Evolutionary conservation across 139 green algal genomes (phyloP).

Genomic region (Chlamydomonas asymmetrica): DNA sequence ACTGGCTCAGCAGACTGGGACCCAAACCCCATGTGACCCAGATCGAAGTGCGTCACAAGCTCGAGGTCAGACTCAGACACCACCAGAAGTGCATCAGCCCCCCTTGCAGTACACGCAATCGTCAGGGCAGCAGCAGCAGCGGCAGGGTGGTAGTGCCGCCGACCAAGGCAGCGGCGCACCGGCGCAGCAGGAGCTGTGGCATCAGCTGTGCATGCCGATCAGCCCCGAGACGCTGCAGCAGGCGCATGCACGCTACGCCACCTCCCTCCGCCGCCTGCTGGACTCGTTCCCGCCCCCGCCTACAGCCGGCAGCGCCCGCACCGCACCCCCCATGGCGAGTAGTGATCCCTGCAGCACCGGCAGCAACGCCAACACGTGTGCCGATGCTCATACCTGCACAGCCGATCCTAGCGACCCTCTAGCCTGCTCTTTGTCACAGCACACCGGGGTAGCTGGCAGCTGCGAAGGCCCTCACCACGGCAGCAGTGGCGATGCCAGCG

Average conservation of each 20-base stretch:
- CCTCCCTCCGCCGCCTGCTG: conserved; percentile 2
- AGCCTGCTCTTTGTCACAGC: neutral
- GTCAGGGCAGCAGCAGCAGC: too few relatives aligned
- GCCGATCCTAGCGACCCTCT: neutral
- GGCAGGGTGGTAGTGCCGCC: too few relatives aligned
- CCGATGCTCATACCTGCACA: neutral
- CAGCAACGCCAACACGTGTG: neutral
- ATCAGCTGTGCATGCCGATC: conserved; percentile 7
- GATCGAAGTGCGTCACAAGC: too few relatives aligned
- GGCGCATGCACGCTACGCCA: conserved; percentile 11
- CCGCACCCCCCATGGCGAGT: neutral
- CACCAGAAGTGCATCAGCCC: too few relatives aligned
- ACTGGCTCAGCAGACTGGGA: too few relatives aligned
- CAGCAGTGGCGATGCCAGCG: neutral
- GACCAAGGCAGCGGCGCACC: too few relatives aligned
- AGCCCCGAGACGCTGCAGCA: conserved; percentile 11
- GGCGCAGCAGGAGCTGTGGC: too few relatives aligned
- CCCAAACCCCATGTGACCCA: too few relatives aligned
- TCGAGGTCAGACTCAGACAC: too few relatives aligned
- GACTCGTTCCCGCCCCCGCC: neutral
- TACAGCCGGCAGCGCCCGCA: neutral
- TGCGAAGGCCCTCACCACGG: neutral
- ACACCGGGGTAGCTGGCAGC: neutral
- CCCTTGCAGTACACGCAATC: too few relatives aligned
- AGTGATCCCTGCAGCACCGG: neutral